Evolutionary conservation across 75 land plant genomes (phyloP).

Genomic region (Pinus taeda): DNA sequence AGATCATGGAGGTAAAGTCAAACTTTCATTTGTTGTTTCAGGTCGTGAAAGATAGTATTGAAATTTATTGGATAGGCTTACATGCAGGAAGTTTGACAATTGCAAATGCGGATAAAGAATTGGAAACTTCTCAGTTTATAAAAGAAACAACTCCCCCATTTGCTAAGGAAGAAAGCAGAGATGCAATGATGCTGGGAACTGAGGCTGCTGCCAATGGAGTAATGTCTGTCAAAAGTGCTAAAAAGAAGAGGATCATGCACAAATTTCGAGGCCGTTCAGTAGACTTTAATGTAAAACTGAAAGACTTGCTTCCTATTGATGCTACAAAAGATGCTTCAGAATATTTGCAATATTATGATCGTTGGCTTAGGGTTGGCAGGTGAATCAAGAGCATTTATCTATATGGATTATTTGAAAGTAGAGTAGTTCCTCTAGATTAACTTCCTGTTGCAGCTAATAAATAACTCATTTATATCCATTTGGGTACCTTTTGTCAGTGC

Average conservation of each 20-base stretch:
- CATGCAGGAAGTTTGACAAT: slow-evolving; percentile 3
- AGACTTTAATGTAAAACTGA: not conserved
- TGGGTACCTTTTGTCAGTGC: not conserved
- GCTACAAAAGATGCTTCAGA: slow-evolving; percentile 11
- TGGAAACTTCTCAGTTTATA: not conserved
- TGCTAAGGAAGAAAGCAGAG: too few species aligned
- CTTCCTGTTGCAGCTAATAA: not conserved
- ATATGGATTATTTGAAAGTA: not conserved
- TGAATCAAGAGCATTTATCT: slow-evolving; percentile 12
- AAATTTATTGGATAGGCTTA: not conserved
- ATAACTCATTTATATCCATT: not conserved
- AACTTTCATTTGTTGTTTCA: not conserved
- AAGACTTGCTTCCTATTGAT: slow-evolving; percentile 14
- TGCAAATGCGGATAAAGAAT: not conserved
- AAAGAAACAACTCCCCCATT: too few species aligned
- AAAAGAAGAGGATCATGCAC: not conserved
- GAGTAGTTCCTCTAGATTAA: not conserved
- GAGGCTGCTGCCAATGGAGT: not conserved
- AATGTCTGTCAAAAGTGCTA: not conserved
- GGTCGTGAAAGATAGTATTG: not conserved
- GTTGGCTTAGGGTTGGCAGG: slow-evolving; percentile 60
- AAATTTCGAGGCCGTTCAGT: not conserved
- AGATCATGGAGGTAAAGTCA: slow-evolving; percentile 2
- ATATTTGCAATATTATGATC: slow-evolving; percentile 31
- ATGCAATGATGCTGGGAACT: not conserved